Evolutionary conservation across 306 rosid species (phyloP), one percentile per base, ranked within the genome.

Genomic region (Cicer arietinum): DNA sequence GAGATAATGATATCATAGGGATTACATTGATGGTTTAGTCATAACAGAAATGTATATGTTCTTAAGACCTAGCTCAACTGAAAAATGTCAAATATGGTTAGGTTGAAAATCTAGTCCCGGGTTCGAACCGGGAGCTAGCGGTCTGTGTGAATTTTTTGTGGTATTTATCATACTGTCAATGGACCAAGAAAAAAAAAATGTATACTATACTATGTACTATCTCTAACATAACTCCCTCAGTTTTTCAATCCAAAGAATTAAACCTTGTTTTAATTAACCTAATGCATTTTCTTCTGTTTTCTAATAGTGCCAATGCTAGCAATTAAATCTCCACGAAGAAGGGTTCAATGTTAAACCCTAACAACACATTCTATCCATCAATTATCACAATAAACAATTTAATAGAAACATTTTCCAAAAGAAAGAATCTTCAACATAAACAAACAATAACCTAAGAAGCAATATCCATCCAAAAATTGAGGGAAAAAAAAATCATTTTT

Each of bases 331-430:
- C 57, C 14, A 7, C 1, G 0, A 22, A 25, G 6, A 54, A 67
- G 66, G 30, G 61, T 5, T 56, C 18, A 48, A 18, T 9, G 62
- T 20, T 48, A 72, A 71, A 71, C 77, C 82, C 77, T 71, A 82
- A 16, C 47, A 42, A 37, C 65, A 77, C 30, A 58, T 41, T 65
- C 7, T 16, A 48, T 5, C 16, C 73, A 62, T 58, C 67, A 77
- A 66, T 44, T 37, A 35, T 43, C 39, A 63, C 60, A 67, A 18
- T 9, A 41, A 18, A 10, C 41, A 72, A 17, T 7, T 57, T 30
- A 47, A 30, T 3, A 3, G 2, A 10, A 30, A 62, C 5, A 42
- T 37, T 12, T 50, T 14, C 13, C 0, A 71, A 65, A 8, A 37
- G 10, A 46, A 39, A 65, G 13, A 5, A 54, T 39, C 5, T 22